Evolutionary conservation across 352 stramenopile species (phyloP).

Genomic region (Phytopythium boreale): DNA sequence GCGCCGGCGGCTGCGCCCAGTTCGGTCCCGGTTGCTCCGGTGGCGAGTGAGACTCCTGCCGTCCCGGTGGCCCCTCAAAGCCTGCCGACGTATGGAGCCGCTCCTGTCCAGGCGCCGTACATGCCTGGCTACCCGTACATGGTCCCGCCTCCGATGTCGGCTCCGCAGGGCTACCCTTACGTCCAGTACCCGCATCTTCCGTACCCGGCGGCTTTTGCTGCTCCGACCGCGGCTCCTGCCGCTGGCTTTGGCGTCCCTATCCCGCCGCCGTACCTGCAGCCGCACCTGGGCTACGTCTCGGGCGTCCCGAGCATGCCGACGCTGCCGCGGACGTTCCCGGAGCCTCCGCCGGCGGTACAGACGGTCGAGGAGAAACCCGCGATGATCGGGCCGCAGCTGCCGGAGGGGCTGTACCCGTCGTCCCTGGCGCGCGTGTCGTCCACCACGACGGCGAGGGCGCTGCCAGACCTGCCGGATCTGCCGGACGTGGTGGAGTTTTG

Average conservation of each 20-base stretch:
- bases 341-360: not conserved
- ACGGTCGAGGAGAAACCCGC: slow-evolving; percentile 10
- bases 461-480: slow-evolving; percentile 40
- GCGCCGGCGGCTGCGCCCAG: slow-evolving; percentile 6
- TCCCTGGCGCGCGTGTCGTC: slow-evolving; percentile 8
- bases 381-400: slow-evolving; percentile 54
- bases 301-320: slow-evolving; percentile 17
- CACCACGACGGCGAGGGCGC: slow-evolving; percentile 10
- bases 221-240: not conserved
- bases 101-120: slow-evolving; percentile 18
- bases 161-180: slow-evolving; percentile 32
- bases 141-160: slow-evolving; percentile 4
- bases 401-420: slow-evolving; percentile 18
- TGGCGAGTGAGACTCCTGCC: not conserved
- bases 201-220: slow-evolving; percentile 35
- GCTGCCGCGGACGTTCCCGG: slow-evolving; percentile 7
- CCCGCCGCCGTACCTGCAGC: slow-evolving; percentile 24
- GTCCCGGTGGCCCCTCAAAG: slow-evolving; percentile 10
- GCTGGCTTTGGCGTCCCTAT: slow-evolving; percentile 26
- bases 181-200: slow-evolving; percentile 31
- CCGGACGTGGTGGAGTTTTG: slow-evolving; percentile 54
- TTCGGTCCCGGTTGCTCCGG: slow-evolving; percentile 8
- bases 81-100: slow-evolving; percentile 26
- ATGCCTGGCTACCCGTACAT: slow-evolving; percentile 27
- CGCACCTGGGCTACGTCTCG: slow-evolving; percentile 33